Base-by-base conservation (phyloP, 1,284 basidiomycete species). In the Earliella scabrosa region DNA sequence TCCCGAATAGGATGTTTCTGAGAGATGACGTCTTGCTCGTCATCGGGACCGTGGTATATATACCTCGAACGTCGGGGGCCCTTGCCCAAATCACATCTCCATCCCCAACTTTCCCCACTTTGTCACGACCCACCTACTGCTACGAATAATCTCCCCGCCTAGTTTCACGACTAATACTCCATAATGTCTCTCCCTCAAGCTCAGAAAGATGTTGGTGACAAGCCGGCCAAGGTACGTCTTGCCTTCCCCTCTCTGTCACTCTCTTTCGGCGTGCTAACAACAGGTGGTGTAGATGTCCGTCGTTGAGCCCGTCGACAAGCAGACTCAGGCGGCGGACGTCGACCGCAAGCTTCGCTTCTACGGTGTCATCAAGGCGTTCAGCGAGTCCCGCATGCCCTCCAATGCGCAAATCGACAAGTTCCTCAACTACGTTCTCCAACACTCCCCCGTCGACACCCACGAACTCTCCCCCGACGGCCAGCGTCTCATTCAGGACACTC, bases 401-500 rank as follows among this genome's bases (percentile, higher is more conserved):
- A 96, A 95, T 74, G 66, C 72, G 24, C 93, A 97, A 74, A 88
- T 95, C 64, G 87, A 93, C 74, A 67, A 80, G 27, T 83, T 86
- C 2, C 80, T 97, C 59, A 73, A 75, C 50, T 93, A 93, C 71
- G 81, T 92, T 47, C 73, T 83, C 61, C 71, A 79, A 40, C 72
- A 90, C 70, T 86, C 90, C 2, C 90, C 89, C 7, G 81, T 95
- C 38, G 81, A 89, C 60, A 68, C 81, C 54, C 66, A 75, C 52
- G 78, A 85, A 68, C 83, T 97, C 48, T 94, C 91, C 0, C 76
- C 82, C 1, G 90, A 93, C 13, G 94, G 94, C 51, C 81, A 82
- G 63, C 83, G 83, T 59, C 85, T 98, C 59, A 76, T 95, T 44
- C 77, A 86, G 52, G 93, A 97, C 68, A 73, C 82, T 16, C 83